Conservation (phyloP, 75 land plant species). For the Pinus albicaulis region DNA sequence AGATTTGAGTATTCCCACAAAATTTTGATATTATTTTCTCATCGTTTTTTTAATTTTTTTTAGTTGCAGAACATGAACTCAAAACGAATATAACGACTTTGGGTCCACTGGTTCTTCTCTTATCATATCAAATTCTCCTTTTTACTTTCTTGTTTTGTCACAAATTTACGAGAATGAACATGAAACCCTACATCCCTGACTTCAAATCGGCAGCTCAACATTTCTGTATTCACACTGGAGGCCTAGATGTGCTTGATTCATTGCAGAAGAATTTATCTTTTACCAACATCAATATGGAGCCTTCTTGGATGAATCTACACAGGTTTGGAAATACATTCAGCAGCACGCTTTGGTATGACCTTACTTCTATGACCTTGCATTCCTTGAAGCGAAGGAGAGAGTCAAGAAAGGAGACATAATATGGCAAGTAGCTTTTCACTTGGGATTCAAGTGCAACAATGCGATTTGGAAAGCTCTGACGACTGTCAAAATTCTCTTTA, state of each 20-base stretch:
- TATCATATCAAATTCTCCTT: conserved; percentile 35
- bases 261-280: conserved; percentile 62
- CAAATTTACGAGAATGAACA: conserved; percentile 26
- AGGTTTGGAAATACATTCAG: conserved; percentile 74
- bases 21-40: too few species aligned
- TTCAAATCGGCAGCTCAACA: conserved; percentile 38
- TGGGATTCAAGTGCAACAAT: conserved; percentile 87
- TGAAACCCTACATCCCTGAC: conserved; percentile 32
- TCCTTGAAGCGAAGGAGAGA: conserved; percentile 64
- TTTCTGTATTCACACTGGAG: conserved; percentile 49
- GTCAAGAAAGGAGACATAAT: conserved; percentile 60
- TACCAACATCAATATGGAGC: conserved; percentile 60
- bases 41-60: too few species aligned
- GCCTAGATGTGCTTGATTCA: conserved; percentile 60
- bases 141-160: conserved; percentile 19
- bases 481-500: conserved; percentile 23
- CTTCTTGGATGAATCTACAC: conserved; percentile 62
- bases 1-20: too few species aligned
- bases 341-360: conserved; percentile 81
- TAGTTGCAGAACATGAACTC: conserved; percentile 32
- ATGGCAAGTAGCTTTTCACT: conserved; percentile 82
- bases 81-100: conserved; percentile 46
- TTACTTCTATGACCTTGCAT: conserved; percentile 75
- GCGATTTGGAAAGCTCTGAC: conserved; percentile 63
- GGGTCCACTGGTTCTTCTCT: conserved; percentile 38